Evolutionary conservation across 2,329 filamentous ascomycete species (phyloP), one percentile per base, ranked within the genome.

Genomic region (Colletotrichum lentis): DNA sequence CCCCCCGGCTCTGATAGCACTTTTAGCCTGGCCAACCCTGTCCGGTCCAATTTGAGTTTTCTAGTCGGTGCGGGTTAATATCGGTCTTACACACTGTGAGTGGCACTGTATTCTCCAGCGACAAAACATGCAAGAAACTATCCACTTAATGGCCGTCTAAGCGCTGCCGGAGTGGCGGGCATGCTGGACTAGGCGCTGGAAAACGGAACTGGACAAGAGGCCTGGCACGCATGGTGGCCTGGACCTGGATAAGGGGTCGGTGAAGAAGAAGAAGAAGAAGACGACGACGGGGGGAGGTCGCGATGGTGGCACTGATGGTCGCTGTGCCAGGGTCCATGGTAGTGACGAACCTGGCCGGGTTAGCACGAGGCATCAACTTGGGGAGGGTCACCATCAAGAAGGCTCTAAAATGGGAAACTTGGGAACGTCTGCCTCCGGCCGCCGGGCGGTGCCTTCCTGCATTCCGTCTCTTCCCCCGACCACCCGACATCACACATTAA

Each of bases 11-110:
- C 43, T 27, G 20, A n/a, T 56, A 35, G 49, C 62, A 65, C 44
- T 44, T 60, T 59, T 60, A 56, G 62, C 61, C 55, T 55, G 50
- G 55, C 37, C 14, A 64, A 55, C 55, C 62, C 65, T 65, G 65
- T 20, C 62, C 52, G 61, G 55, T 46, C 53, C 52, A 60, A 65
- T 68, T 68, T 68, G 65, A 68, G 65, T 68, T 68, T 68, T 68
- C 62, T 22, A 60, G 62, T 65, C 50, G 47, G 55, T 35, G 50
- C 54, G 47, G 37, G 41, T 55, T 59, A 22, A 39, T 62, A 18
- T 60, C 49, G 49, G 47, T 5, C 8, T 3, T 7, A 24, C 49
- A 24, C 55, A 55, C 60, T 39, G 64, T 67, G 50, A 55, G n/a
- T 14, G 24, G 24, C 55, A 60, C 49, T 60, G 65, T 59, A 59